Base-by-base conservation (phyloP, 352 stramenopile species). In the Phytophthora sp. region DNA sequence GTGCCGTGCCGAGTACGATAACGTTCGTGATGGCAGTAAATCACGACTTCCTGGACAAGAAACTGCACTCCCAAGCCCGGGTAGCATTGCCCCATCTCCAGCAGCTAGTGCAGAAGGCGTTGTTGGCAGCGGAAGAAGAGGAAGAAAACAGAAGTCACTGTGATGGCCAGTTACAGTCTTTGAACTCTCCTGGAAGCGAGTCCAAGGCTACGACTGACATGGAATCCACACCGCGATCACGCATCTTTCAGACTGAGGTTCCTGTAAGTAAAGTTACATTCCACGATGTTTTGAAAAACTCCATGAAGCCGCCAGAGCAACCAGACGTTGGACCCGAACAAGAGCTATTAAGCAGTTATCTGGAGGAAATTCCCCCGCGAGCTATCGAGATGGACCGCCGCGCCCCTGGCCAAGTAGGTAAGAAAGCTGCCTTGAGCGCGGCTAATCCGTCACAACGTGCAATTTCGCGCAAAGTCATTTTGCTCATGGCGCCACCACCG, bases 1-100 rank as follows among this genome's bases (percentile, higher is more conserved):
- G 61, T 24, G 46, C 63, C 2, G 43, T 71, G 5, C 65, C 71
- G 0, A 81, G 72, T 43, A 54, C 62, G 0, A 54, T 82, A n/a
- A 12, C 18, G 6, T 77, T 68, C 39, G 62, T 82, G 20, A 39
- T 60, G 17, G 41, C 37, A 4, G 34, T 48, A 21, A 80, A 69
- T 44, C 32, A 18, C 0, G 44, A 69, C 8, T 23, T 32, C 18
- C 18, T 77, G 11, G 57, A 63, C 15, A 72, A 63, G 34, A 77
- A 69, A 15, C 31, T 35, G 26, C 67, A 72, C 17, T 20, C 43
- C 3, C 35, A 53, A 7, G 17, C 15, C 3, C 49, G 23, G 6
- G 51, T 79, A 2, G 41, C 62, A 1, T 42, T 76, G n/a, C 20
- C 52, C 11, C 66, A 80, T 34, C 32, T 82, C 3, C 65, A 70